Percentiles rank a stretch among this genome's conserved stretches.
Evolutionary conservation across 345 rosid species (phyloP).

Genomic region (Salix viminalis): DNA sequence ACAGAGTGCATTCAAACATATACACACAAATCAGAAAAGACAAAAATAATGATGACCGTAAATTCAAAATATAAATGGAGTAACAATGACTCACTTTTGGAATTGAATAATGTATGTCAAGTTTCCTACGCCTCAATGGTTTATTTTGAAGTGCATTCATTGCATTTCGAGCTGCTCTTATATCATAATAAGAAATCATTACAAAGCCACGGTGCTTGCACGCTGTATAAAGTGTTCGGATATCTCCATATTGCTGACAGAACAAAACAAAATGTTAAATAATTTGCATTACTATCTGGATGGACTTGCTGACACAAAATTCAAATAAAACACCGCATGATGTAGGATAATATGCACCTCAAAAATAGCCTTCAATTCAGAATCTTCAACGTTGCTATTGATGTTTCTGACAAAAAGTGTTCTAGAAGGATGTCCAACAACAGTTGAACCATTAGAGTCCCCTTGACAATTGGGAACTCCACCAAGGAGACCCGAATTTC

Average conservation of each 20-base stretch:
- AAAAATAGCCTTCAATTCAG: constrained; percentile 68
- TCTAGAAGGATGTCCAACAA: constrained; percentile 74
- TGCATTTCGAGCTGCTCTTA: constrained; percentile 18
- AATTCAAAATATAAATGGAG: background rate
- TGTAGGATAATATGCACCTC: constrained; percentile 47
- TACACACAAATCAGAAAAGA: background rate
- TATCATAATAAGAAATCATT: constrained; percentile 63
- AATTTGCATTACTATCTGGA: background rate
- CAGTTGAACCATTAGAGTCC: constrained; percentile 42
- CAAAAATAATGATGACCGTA: background rate
- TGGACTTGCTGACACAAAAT: background rate
- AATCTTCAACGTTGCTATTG: constrained; percentile 64
- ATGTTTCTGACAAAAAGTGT: constrained; percentile 79
- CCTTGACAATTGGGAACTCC: constrained; percentile 38
- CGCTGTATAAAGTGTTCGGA: constrained; percentile 62
- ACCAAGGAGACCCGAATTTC: constrained; percentile 25
- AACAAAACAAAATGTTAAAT: constrained; percentile 10
- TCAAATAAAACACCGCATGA: background rate
- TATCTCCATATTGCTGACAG: constrained; percentile 78
- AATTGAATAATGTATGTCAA: constrained; percentile 18
- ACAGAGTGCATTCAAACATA: background rate
- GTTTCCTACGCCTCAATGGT: constrained; percentile 12
- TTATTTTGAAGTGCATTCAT: constrained; percentile 22
- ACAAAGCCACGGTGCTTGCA: constrained; percentile 81
- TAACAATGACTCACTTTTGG: constrained; percentile 14